Evolutionary conservation across 2,329 filamentous ascomycete species (phyloP), one percentile per base, ranked within the genome.

Genomic region (Truncatella angustata): DNA sequence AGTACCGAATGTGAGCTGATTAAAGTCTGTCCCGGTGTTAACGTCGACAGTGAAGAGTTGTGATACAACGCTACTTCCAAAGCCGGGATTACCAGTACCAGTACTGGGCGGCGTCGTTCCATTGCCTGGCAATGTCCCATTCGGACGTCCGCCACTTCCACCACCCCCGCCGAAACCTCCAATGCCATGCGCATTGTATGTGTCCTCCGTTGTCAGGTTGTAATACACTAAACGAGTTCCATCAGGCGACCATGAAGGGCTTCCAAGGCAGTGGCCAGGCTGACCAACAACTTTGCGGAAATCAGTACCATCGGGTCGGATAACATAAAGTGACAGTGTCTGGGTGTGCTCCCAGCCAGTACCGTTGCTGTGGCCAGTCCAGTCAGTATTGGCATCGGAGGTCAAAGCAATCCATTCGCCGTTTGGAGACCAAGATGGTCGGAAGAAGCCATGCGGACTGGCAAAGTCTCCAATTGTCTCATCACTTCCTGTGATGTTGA

Each of bases 331-430:
- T 0, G 69, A 70, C 2, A 75, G 60, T n/a, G 63, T 60, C 52
- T 74, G 72, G 0, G 70, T 70, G 51, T 74, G 71, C 49, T 73
- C 65, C 71, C 72, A 73, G 23, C 72, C 60, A 4, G 65, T 63
- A 18, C 70, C 66, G 51, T 70, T 65, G 14, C 68, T 66, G 51
- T 75, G 71, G 0, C 73, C 72, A 4, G 62, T 64, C 72, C 71
- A 75, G n/a, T 60, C 58, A 1, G 71, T 73, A 49, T 74, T 74
- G 30, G 67, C 65, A 44, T 75, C 71, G 2, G 71, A 75, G 14
- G 63, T 63, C 46, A 75, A 73, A 2, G 63, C 67, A 48, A 74
- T 61, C 68, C 69, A 73, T 50, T 72, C 51, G 20, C 73, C 70
- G 39, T 73, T 63, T 0, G 73, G 71, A 0, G 70, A 73, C 70